Base-by-base conservation (phyloP, 305 asterid species). In the Solanum hybrid region DNA sequence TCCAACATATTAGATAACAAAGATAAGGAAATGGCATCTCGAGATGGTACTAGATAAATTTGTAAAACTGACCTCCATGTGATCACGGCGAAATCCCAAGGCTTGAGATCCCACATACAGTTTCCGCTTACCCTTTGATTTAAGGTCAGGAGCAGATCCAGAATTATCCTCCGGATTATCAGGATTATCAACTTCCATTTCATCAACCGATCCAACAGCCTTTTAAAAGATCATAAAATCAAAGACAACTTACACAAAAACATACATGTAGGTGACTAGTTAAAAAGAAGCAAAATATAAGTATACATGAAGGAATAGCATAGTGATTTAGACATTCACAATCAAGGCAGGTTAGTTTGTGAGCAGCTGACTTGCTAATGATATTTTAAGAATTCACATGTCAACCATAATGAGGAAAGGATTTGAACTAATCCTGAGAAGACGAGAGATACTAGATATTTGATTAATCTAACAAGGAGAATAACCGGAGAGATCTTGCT, bases 201-300 rank as follows among this genome's bases (percentile, higher is more conserved):
- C 97, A 92, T 97, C 98, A 92, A 95, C 91, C 67, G 96, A 94
- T 92, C 99, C 99, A 61, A 97, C 97, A 90, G 95, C 98, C 99
- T 97, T 51, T 69, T 46, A 51, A 40, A 51, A 85, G 33, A 85
- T 33, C 22, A 85, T 22, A 57, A 85, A 57, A 85, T 85, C 76
- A 85, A 80, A 85, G 76, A 85, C 76, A 57, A 11, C 75, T 83
- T 28, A 46, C 28, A 29, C 73, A 46, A 51, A 83, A 46, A 46
- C 11, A 29, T 18, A 29, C 5, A 29, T 18, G 40, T 18, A 42
- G 20, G 29, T 46, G 74, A 83, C 40, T 83, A 83, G 29, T 83
- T 83, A 33, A 83, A 83, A 57, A 83, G 10, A 83, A 29, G 14
- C 40, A 46, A 69, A 83, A 83, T 83, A 83, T 18, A 13, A 83